Conservation (phyloP, 2,329 filamentous ascomycete species). For the Ramichloridium luteum region DNA sequence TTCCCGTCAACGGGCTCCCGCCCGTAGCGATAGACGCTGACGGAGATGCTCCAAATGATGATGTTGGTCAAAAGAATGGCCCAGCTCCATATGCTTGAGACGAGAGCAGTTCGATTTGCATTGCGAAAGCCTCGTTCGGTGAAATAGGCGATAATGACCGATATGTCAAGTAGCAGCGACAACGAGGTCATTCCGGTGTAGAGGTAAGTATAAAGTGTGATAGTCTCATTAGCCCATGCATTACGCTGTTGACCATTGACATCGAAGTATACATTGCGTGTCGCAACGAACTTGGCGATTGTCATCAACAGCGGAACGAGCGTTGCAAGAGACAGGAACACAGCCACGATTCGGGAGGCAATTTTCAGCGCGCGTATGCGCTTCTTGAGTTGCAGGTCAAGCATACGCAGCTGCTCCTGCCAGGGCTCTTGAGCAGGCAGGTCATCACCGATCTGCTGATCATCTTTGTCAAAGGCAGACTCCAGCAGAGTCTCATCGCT, state of each 20-base stretch:
- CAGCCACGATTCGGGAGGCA: conserved; percentile 24
- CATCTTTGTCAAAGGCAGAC: no score
- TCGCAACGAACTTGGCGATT: conserved; percentile 28
- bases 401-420: no score
- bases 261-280: conserved; percentile 18
- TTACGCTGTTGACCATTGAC: conserved; percentile 21
- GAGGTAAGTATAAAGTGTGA: conserved; percentile 30
- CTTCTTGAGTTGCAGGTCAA: conserved; percentile 24
- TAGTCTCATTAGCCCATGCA: conserved; percentile 28
- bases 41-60: conserved; percentile 26
- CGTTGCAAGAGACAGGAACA: conserved; percentile 25
- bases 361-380: conserved; percentile 28
- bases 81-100: conserved; percentile 22
- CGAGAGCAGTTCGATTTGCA: conserved; percentile 24
- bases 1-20: conserved; percentile 25
- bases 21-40: conserved; percentile 25
- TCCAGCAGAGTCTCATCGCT: no score
- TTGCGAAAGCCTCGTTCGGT: conserved; percentile 16
- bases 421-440: no score
- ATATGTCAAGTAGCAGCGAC: conserved; percentile 25
- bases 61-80: conserved; percentile 24
- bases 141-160: conserved; percentile 25
- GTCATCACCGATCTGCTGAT: no score
- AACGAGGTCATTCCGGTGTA: conserved; percentile 26
- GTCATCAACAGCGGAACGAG: conserved; percentile 28